Conservation (phyloP, 2,329 filamentous ascomycete species). For the Aspergillus niger region DNA sequence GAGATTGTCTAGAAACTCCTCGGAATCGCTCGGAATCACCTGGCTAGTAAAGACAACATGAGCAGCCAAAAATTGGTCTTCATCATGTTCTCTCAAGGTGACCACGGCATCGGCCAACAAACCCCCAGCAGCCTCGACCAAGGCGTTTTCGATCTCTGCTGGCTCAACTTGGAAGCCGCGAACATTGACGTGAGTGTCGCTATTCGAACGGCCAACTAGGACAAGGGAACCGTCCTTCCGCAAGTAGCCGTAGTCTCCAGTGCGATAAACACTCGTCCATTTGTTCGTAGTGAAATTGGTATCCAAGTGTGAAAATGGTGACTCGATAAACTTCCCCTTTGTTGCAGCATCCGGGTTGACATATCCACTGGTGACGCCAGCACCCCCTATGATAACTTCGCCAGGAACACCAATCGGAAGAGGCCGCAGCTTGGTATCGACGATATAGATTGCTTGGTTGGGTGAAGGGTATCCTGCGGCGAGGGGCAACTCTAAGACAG, state of each 20-base stretch:
- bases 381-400: conserved; percentile 9
- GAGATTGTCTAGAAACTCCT: not conserved
- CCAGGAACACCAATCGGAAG: conserved; percentile 6
- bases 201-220: not conserved
- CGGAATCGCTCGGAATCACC: not conserved
- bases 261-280: not conserved
- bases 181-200: not conserved
- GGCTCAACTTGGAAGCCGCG: not conserved
- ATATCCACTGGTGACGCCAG: conserved; percentile 10
- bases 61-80: not conserved
- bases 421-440: not conserved
- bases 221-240: not conserved
- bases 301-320: not conserved
- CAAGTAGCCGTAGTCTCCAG: not conserved
- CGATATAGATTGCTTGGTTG: conserved; percentile 1
- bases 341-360: not conserved
- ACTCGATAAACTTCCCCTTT: not conserved
- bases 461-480: not conserved
- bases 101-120: not conserved
- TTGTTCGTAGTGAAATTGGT: not conserved
- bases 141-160: not conserved
- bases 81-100: not conserved
- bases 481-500: not conserved
- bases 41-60: not conserved
- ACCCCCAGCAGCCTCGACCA: not conserved